These are phyloP conservation scores for Daldinia concentrica DNA, from an alignment of 495 filamentous ascomycete species.

Conservation along the genomic window DNA sequence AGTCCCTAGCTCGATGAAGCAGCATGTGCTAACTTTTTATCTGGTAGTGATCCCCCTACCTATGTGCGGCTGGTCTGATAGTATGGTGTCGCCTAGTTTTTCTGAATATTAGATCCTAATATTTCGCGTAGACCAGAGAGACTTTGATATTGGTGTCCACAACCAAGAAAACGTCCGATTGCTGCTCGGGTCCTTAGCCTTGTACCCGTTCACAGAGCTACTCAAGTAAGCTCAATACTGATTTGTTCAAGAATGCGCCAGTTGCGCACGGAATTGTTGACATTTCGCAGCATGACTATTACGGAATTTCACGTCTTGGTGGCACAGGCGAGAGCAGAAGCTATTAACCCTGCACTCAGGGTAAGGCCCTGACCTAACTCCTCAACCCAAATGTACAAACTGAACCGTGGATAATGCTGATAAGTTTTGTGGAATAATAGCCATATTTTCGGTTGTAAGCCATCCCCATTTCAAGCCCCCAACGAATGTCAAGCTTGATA, in stretches of 20 bases:
- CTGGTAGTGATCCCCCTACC: conserved; percentile 70
- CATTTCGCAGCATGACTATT: conserved; percentile 67
- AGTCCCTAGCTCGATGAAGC: neutral
- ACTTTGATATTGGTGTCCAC: conserved; percentile 67
- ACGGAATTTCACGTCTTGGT: conserved; percentile 71
- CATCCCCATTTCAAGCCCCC: neutral
- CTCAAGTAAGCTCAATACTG: conserved; percentile 46
- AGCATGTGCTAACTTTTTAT: conserved; percentile 21
- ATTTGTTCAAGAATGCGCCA: conserved; percentile 20
- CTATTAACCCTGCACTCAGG: conserved; percentile 70
- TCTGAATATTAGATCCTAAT: conserved; percentile 13
- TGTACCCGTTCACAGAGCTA: conserved; percentile 67
- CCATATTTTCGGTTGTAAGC: conserved; percentile 82
- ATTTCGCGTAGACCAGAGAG: conserved; percentile 63
- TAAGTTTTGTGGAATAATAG: conserved; percentile 43
- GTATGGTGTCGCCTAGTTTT: conserved; percentile 55
- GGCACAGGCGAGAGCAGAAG: conserved; percentile 72
- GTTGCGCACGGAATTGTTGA: conserved; percentile 32
- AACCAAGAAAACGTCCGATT: conserved; percentile 70
- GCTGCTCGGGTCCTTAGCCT: conserved; percentile 67
- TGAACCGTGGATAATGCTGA: conserved; percentile 32
- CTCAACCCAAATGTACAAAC: conserved; percentile 10
- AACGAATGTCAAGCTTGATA: neutral
- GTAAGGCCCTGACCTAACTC: conserved; percentile 45
- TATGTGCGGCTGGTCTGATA: conserved; percentile 76